A percentile compares a stretch with the other conserved stretches of the same genome.
phyloP scores from a whole-genome alignment of 768 basidiomycete species.

The Tricholoma flavovirens region DNA sequence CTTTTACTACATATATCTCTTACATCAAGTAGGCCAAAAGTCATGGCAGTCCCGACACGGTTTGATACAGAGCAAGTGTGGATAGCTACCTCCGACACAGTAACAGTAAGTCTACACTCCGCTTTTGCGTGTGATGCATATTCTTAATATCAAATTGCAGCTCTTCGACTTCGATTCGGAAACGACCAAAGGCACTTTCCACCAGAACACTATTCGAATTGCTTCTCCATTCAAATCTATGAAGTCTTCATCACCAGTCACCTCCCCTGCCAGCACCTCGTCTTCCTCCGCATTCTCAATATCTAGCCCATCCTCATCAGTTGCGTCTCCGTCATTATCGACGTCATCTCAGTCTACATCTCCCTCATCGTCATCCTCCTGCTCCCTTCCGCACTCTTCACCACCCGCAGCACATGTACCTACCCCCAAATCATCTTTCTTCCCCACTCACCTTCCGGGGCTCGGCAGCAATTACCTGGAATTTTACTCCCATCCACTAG shows the following conservation, averaged over 20 bases:
- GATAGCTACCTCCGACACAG: constrained; percentile 49
- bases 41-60: constrained; percentile 55
- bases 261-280: constrained; percentile 9
- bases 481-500: constrained; percentile 43
- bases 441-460: constrained; percentile 46
- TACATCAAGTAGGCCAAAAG: constrained; percentile 38
- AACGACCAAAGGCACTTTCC: constrained; percentile 43
- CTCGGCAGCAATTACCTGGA: constrained; percentile 56
- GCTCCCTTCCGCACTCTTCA: not conserved
- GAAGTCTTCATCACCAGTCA: constrained; percentile 14
- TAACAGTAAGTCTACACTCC: constrained; percentile 35
- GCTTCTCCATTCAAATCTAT: constrained; percentile 9
- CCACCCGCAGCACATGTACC: constrained; percentile 11
- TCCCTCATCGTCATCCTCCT: not conserved
- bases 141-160: constrained; percentile 22
- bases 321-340: constrained; percentile 2
- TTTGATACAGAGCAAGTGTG: constrained; percentile 58
- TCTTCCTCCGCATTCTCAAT: constrained; percentile 17
- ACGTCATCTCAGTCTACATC: not conserved
- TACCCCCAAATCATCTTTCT: constrained; percentile 31
- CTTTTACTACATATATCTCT: constrained; percentile 2
- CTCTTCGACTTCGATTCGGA: constrained; percentile 49
- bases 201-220: constrained; percentile 28
- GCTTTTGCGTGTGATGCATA: constrained; percentile 1
- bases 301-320: constrained; percentile 9